phyloP scores from a whole-genome alignment of 192 early-diverging fungal genomes.

The Piromyces finnis region DNA sequence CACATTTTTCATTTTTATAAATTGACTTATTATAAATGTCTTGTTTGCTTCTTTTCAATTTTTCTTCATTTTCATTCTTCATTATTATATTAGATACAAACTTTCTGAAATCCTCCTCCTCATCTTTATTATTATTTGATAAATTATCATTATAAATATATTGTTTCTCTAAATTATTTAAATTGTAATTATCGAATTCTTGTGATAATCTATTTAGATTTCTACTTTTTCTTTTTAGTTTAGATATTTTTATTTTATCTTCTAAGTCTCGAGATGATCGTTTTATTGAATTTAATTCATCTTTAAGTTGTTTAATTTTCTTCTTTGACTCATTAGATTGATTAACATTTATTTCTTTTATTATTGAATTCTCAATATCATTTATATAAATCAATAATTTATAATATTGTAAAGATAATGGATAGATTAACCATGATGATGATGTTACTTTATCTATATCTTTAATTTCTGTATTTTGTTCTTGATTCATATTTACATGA shows the following conservation, averaged over 20 bases:
- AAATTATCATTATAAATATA: background rate
- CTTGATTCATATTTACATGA: background rate
- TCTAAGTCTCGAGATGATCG: background rate
- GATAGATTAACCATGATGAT: background rate
- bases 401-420: background rate
- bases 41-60: background rate
- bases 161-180: background rate
- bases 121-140: background rate
- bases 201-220: background rate
- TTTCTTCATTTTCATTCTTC: background rate
- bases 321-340: background rate
- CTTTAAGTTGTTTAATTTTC: background rate
- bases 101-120: background rate
- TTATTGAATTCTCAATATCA: background rate
- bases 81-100: background rate
- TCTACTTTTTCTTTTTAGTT: background rate
- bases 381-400: background rate
- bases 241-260: background rate
- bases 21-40: background rate
- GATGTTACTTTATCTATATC: background rate
- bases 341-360: background rate
- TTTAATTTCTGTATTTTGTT: background rate
- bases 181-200: background rate
- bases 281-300: background rate
- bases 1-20: background rate